Base-by-base conservation (phyloP, 106 monocot genomes). In the Phalaenopsis equestris region DNA sequence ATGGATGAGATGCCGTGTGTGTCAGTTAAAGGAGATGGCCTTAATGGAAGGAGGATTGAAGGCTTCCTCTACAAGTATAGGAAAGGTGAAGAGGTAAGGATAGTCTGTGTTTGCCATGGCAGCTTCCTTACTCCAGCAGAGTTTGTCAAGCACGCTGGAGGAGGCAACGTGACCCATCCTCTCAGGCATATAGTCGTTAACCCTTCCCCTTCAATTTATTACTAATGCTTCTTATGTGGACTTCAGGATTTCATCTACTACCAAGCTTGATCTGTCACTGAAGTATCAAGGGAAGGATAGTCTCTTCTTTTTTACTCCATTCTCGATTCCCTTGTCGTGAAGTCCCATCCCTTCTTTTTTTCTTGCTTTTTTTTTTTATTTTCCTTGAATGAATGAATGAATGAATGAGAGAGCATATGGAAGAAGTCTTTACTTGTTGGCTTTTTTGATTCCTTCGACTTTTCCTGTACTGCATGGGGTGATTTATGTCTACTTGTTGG, bases 21-120 rank as follows among this genome's bases (percentile, higher is more conserved):
- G 68, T 79, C 87, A 5, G 84, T 84, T 30, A 87, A 18, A 56
- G 84, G 81, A 11, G 79, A 84, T 38, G 87, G 87, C 21, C 87
- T 81, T 8, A 84, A 84, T 42, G 87, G 87, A 1, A 75, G 75
- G 75, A 87, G 82, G 43, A 77, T 87, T 42, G 87, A 87, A 77
- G 87, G 87, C 5, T 87, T 87, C 65, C 87, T 87, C 4, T 87
- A 87, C 82, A 81, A 75, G 45, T 87, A 87, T 17, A 82, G 70
- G 72, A 82, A 82, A 45, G 87, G 87, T 24, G 87, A 84, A 52
- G 87, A 84, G 55, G 84, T 84, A 30, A 84, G 87, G 76, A 87
- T 87, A 12, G 82, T 87, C 2, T 87, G 87, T 55, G 82, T 87
- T n/a, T 87, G 87, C 75, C 84, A 84, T 42, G 87, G 87, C n/a